A percentile compares a stretch with the other conserved stretches of the same genome.
phyloP scores from a whole-genome alignment of 768 basidiomycete species.

The Boletus coccyginus region DNA sequence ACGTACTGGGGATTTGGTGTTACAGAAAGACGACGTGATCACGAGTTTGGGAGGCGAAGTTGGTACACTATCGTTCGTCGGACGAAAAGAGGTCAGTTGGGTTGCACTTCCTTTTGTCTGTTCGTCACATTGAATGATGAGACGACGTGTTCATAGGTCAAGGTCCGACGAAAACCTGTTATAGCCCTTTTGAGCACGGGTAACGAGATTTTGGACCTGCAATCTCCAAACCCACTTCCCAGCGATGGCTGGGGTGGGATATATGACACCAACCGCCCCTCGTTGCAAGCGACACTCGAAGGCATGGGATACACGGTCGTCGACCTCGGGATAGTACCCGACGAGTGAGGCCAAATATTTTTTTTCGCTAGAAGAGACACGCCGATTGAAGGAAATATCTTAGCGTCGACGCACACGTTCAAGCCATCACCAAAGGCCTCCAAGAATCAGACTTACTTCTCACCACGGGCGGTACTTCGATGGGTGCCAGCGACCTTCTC shows the following conservation, averaged over 20 bases:
- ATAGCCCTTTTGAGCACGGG: constrained; percentile 86
- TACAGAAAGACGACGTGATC: constrained; percentile 61
- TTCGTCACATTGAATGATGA: background rate
- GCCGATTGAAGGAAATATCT: background rate
- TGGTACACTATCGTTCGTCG: constrained; percentile 79
- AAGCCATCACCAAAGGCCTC: constrained; percentile 55
- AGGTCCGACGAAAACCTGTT: constrained; percentile 66
- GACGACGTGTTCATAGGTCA: constrained; percentile 44
- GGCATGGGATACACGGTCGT: constrained; percentile 73
- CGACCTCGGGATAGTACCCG: constrained; percentile 78
- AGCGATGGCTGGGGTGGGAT: constrained; percentile 63
- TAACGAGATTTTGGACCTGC: constrained; percentile 72
- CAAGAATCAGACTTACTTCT: constrained; percentile 69
- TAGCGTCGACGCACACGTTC: constrained; percentile 58
- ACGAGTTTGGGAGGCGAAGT: constrained; percentile 74
- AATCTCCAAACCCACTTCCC: constrained; percentile 36
- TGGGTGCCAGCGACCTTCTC: constrained; percentile 84
- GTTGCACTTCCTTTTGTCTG: background rate
- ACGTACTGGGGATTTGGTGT: constrained; percentile 58
- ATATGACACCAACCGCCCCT: constrained; percentile 85
- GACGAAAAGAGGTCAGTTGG: constrained; percentile 57
- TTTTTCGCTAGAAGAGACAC: background rate
- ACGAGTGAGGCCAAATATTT: constrained; percentile 48
- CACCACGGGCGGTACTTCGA: constrained; percentile 88
- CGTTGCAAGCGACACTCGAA: constrained; percentile 64